Evolutionary conservation across 2,329 filamentous ascomycete genomes (phyloP).

Genomic region (Fusarium nisikadoi): DNA sequence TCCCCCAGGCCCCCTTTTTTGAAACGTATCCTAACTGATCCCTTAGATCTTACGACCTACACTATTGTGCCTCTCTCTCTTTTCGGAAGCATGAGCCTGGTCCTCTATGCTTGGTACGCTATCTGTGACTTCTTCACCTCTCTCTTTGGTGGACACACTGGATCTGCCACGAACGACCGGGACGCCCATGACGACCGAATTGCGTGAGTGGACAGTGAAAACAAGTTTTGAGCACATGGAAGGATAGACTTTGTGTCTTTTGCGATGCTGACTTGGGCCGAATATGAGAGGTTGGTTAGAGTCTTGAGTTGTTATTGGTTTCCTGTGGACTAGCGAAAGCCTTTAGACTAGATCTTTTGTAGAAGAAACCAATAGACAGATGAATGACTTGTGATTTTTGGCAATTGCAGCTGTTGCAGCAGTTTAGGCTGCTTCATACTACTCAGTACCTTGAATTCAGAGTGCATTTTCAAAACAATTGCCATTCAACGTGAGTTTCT

Average conservation of each 20-base stretch:
- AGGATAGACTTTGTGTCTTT: neutral
- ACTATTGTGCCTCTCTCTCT: slow-evolving; percentile 50
- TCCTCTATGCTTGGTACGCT: slow-evolving; percentile 39
- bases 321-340: neutral
- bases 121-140: slow-evolving; percentile 15
- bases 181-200: neutral
- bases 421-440: neutral
- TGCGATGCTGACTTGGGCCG: neutral
- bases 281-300: neutral
- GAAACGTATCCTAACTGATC: slow-evolving; percentile 10
- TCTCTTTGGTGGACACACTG: neutral
- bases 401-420: neutral
- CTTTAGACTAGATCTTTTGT: neutral
- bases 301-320: neutral
- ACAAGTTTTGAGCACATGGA: neutral
- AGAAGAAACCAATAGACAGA: neutral
- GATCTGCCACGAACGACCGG: neutral
- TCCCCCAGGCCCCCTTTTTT: rapidly evolving
- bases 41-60: slow-evolving; percentile 50
- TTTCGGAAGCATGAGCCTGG: slow-evolving; percentile 49
- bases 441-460: neutral
- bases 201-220: neutral
- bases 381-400: neutral
- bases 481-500: too few relatives aligned
- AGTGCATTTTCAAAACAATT: neutral